These are phyloP conservation scores for Venturia asperata DNA, from an alignment of 2,329 filamentous ascomycete genomes.

Conservation along the genomic window DNA sequence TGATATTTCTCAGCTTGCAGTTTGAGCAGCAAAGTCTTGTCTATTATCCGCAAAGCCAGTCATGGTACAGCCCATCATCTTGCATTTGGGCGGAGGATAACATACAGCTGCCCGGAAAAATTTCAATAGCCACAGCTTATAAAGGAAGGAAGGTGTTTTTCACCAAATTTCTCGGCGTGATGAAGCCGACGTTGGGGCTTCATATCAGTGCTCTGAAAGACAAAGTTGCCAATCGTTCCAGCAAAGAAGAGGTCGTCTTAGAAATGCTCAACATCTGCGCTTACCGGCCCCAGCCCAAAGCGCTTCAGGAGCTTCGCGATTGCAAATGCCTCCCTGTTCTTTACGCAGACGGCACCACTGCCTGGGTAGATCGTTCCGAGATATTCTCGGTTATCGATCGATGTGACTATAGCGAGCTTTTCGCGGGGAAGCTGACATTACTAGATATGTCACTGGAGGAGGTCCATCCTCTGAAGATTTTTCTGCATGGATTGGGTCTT, in stretches of 20 bases:
- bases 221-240: too few species aligned
- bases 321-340: too few species aligned
- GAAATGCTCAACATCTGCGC: too few species aligned
- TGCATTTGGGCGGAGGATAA: slow-evolving; percentile 21
- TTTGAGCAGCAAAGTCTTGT: slow-evolving; percentile 19
- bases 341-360: too few species aligned
- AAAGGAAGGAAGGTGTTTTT: slow-evolving; percentile 12
- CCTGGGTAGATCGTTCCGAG: not conserved
- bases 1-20: too few species aligned
- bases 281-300: too few species aligned
- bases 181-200: slow-evolving; percentile 19
- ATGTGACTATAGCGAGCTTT: slow-evolving; percentile 16
- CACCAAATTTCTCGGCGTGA: slow-evolving; percentile 6
- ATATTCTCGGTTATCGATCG: slow-evolving; percentile 21
- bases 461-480: slow-evolving; percentile 12
- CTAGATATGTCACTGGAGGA: slow-evolving; percentile 20
- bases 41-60: slow-evolving; percentile 13
- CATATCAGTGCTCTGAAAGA: slow-evolving; percentile 14
- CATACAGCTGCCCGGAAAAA: slow-evolving; percentile 19
- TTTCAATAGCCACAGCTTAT: slow-evolving; percentile 17
- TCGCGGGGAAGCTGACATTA: slow-evolving; percentile 2
- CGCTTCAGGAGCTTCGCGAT: too few species aligned
- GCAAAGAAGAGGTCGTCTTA: too few species aligned
- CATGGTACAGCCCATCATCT: slow-evolving; percentile 18
- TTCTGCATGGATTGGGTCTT: slow-evolving; percentile 17